Evolutionary conservation across 768 basidiomycete species (phyloP).

Genomic region (Pleurotus pulmonarius): DNA sequence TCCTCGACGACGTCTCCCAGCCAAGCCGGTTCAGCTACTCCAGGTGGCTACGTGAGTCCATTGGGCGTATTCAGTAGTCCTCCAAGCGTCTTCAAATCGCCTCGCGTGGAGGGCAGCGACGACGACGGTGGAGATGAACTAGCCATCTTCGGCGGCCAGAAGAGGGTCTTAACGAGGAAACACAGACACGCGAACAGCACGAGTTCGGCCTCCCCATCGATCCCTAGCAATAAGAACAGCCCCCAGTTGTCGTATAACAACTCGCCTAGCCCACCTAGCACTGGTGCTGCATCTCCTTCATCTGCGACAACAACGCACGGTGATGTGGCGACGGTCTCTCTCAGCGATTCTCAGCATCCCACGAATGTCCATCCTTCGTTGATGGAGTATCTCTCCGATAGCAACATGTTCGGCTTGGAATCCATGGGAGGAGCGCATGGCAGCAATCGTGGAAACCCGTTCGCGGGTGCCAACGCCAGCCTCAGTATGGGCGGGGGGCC

Average conservation of each 20-base stretch:
- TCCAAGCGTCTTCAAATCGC: conserved; percentile 7
- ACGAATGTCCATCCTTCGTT: conserved; percentile 15
- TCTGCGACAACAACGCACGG: conserved; percentile 12
- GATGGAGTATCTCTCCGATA: conserved; percentile 25
- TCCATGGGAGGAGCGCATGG: not conserved
- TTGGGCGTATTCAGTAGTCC: conserved; percentile 1
- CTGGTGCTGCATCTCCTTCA: conserved; percentile 10
- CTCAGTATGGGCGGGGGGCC: conserved; percentile 1
- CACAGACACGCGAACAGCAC: not conserved
- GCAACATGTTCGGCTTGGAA: conserved; percentile 7
- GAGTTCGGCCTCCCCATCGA: not conserved
- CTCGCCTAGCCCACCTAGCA: conserved; percentile 11
- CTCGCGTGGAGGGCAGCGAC: conserved; percentile 5
- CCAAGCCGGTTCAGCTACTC: not conserved
- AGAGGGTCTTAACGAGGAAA: conserved; percentile 35
- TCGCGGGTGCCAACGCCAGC: not conserved
- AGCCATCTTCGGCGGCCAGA: conserved; percentile 54
- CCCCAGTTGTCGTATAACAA: conserved; percentile 4
- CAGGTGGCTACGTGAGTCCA: not conserved
- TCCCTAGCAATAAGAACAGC: conserved; percentile 12
- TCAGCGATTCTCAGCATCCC: not conserved
- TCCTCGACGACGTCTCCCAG: conserved; percentile 10
- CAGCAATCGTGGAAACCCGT: not conserved
- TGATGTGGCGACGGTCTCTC: not conserved
- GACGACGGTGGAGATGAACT: conserved; percentile 42